Base-by-base conservation (phyloP, 805 yeast genomes). In the Saccharomyces kudriavzevii region DNA sequence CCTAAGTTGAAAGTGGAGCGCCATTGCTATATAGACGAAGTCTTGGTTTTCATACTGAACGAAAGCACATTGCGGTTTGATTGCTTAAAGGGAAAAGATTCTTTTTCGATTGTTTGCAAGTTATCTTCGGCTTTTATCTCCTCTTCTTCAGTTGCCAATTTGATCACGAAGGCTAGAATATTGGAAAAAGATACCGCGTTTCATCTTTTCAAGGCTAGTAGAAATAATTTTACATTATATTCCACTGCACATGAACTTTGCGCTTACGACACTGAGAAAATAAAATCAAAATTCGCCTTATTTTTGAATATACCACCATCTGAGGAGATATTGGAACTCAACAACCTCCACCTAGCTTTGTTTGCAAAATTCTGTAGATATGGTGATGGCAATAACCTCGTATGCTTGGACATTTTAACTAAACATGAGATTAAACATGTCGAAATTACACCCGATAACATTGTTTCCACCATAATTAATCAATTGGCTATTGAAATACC, bases 101-200 rank as follows among this genome's bases (percentile, higher is more conserved):
- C 65, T 1, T 64, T 63, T 45, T 57, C 65, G 2, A 47, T 58
- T 13, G 59, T 53, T 43, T 70, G 52, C 63, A 67, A 51, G 59
- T 64, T 64, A 6, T 56, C 63, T 5, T 59, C 67, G 4, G 53
- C 56, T 10, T 51, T 59, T 13, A 48, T 52, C 54, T 85, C 87
- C 65, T 86, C 96, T 0, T 82, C 81, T 56, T 78, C 89, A 22
- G 74, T 91, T 52, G 74, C 80, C 2, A 69, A 65, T 20, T 56
- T 69, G 47, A 59, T 63, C 5, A 62, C 64, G 55, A 90, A 89
- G 66, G 88, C 96, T 0, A 84, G 81, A 59, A 81, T 92, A 35
- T 71, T 90, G 53, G 82, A 82, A 64, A 91, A 92, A 63, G 79
- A 83, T 1, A 86, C 89, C 49, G 91, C 96, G 2, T 89, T 91